A percentile compares a stretch with the other conserved stretches of the same genome.
Evolutionary conservation across 2,329 filamentous ascomycete species (phyloP).

Genomic region (Calycina marina): DNA sequence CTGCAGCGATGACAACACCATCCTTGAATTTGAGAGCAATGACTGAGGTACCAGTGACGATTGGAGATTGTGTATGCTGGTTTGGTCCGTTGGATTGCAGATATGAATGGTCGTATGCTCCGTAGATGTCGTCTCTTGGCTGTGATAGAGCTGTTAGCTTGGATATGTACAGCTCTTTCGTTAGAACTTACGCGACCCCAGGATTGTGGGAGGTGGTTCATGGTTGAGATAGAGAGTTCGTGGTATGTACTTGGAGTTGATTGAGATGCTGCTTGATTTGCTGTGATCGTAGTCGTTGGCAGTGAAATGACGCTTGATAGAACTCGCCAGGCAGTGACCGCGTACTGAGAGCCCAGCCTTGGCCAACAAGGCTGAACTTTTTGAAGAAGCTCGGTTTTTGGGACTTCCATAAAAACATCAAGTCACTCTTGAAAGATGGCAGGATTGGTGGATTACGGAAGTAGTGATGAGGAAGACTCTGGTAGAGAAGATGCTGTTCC

Average conservation of each 20-base stretch:
- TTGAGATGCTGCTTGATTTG: too few relatives aligned
- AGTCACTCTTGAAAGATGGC: constrained; percentile 13
- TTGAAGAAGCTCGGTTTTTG: too few relatives aligned
- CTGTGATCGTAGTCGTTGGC: too few relatives aligned
- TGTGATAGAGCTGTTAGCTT: constrained; percentile 30
- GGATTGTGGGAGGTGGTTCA: constrained; percentile 61
- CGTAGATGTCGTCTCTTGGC: constrained; percentile 97
- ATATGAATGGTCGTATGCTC: constrained; percentile 78
- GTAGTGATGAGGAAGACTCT: constrained; percentile 25
- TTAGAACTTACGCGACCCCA: constrained; percentile 51
- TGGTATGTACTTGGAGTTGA: too few relatives aligned
- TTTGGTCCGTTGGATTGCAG: constrained; percentile 59
- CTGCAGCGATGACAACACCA: constrained; percentile 89
- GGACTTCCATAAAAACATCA: too few relatives aligned
- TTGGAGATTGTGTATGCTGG: constrained; percentile 79
- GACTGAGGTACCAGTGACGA: constrained; percentile 94
- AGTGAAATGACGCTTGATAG: too few relatives aligned
- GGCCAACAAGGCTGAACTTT: not conserved
- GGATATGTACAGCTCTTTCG: constrained; percentile 3
- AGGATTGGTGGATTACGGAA: constrained; percentile 25
- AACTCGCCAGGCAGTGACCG: too few relatives aligned
- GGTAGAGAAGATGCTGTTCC: too few relatives aligned
- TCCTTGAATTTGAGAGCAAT: constrained; percentile 91
- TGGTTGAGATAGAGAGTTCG: constrained; percentile 22
- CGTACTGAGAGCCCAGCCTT: constrained; percentile 1